Conservation (phyloP, 179 eudicot genomes). For the Silene coronaria region DNA sequence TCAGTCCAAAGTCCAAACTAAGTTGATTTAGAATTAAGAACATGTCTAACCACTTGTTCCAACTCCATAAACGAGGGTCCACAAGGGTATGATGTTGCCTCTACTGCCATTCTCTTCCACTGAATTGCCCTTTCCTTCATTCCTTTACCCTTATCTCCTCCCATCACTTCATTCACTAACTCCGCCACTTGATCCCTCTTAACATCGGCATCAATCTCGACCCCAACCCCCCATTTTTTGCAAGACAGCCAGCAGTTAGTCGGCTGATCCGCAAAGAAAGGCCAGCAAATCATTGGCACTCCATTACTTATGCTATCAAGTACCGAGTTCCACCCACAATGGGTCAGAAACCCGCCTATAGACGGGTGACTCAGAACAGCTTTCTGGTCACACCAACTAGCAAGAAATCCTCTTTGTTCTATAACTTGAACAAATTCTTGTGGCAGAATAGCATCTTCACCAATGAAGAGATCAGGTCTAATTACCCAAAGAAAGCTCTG, state of each 20-base stretch:
- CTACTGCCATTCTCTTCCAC: conserved; percentile 25
- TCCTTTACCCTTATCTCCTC: conserved; percentile 26
- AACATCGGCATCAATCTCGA: conserved; percentile 23
- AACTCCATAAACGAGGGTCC: conserved; percentile 20
- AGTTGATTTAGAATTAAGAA: neutral
- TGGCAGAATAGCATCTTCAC: conserved; percentile 10
- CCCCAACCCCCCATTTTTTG: conserved; percentile 24
- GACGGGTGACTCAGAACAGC: conserved; percentile 27
- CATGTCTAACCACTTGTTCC: neutral
- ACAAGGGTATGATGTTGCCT: conserved; percentile 17
- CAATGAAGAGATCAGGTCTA: conserved; percentile 29
- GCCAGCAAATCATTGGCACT: conserved; percentile 30
- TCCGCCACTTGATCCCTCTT: conserved; percentile 25
- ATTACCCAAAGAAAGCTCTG: conserved; percentile 30
- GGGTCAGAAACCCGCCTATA: conserved; percentile 27
- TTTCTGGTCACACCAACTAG: conserved; percentile 35
- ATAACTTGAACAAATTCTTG: conserved; percentile 9
- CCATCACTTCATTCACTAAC: conserved; percentile 25
- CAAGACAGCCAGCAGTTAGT: conserved; percentile 27
- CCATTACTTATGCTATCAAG: conserved; percentile 21
- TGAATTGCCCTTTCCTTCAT: conserved; percentile 22
- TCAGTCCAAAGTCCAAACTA: neutral
- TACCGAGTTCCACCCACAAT: conserved; percentile 27
- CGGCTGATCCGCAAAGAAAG: conserved; percentile 25
- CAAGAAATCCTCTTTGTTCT: conserved; percentile 17